Percentiles rank a stretch among this genome's conserved stretches.
Evolutionary conservation across 208 protist genomes (phyloP).

Genomic region (Leptomonas pyrrhocoris): DNA sequence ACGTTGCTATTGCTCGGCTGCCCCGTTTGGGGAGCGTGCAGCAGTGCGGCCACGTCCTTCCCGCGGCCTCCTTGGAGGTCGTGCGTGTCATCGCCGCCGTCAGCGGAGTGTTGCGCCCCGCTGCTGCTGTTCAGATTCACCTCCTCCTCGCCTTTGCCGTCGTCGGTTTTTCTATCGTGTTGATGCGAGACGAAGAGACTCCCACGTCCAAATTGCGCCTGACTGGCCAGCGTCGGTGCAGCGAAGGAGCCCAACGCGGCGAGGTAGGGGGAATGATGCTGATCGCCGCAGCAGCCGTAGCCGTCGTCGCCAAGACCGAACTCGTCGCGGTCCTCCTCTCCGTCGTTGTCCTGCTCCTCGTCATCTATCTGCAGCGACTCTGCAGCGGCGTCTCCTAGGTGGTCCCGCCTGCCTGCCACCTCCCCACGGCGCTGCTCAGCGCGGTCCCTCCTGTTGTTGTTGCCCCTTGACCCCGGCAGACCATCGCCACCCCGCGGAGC

Average conservation of each 20-base stretch:
- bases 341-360: not conserved
- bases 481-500: no score
- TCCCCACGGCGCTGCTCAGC: not conserved
- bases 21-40: not conserved
- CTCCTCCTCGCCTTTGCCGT: conserved; percentile 6
- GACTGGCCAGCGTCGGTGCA: not conserved
- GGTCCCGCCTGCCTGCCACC: not conserved
- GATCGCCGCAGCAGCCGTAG: not conserved
- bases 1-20: not conserved
- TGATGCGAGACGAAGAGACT: conserved; percentile 10
- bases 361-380: not conserved
- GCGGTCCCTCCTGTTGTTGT: no score
- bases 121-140: not conserved
- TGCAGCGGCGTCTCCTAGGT: not conserved
- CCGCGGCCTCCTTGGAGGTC: not conserved
- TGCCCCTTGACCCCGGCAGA: no score
- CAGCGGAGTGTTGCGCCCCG: not conserved
- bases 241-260: conserved; percentile 9
- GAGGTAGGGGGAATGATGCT: conserved; percentile 5
- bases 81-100: not conserved
- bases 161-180: conserved; percentile 7
- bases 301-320: not conserved
- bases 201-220: not conserved
- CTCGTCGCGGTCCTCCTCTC: not conserved
- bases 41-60: not conserved